A percentile compares a stretch with the other conserved stretches of the same genome.
phyloP scores from a whole-genome alignment of 1,284 basidiomycete species.

The Gastroboletus turbinatus region DNA sequence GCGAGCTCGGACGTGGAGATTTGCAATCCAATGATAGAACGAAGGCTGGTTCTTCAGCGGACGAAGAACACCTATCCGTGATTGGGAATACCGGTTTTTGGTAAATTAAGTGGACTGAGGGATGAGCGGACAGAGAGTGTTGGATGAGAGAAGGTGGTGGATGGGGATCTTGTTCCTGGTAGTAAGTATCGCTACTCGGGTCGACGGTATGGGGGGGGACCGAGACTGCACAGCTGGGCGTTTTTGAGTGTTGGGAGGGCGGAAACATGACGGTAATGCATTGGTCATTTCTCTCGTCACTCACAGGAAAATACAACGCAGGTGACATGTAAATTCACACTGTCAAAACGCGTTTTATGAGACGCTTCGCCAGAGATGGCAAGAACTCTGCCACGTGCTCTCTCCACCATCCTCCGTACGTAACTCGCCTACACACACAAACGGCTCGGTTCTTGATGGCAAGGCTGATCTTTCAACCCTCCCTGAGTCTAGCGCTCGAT shows the following conservation, averaged over 20 bases:
- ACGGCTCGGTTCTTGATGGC: neutral
- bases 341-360: slow-evolving; percentile 25
- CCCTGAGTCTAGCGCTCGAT: too few species aligned
- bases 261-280: slow-evolving; percentile 23
- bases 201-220: neutral
- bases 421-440: slow-evolving; percentile 1
- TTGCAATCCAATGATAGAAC: slow-evolving; percentile 32
- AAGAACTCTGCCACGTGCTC: slow-evolving; percentile 25
- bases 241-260: slow-evolving; percentile 27
- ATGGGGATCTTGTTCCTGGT: slow-evolving; percentile 21
- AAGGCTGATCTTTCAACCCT: neutral
- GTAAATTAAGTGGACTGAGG: slow-evolving; percentile 16
- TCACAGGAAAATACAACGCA: slow-evolving; percentile 21
- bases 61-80: slow-evolving; percentile 11
- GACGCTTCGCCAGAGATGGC: slow-evolving; percentile 3
- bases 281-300: slow-evolving; percentile 31
- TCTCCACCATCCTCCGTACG: slow-evolving; percentile 7
- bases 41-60: slow-evolving; percentile 16
- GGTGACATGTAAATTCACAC: slow-evolving; percentile 28
- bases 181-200: neutral
- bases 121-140: slow-evolving; percentile 1
- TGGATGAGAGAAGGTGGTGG: slow-evolving; percentile 24
- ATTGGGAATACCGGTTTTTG: slow-evolving; percentile 23
- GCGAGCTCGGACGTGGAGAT: slow-evolving; percentile 21
- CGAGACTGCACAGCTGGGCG: neutral